Evolutionary conservation across 2,329 filamentous ascomycete species (phyloP).

Genomic region (Fusarium poae): DNA sequence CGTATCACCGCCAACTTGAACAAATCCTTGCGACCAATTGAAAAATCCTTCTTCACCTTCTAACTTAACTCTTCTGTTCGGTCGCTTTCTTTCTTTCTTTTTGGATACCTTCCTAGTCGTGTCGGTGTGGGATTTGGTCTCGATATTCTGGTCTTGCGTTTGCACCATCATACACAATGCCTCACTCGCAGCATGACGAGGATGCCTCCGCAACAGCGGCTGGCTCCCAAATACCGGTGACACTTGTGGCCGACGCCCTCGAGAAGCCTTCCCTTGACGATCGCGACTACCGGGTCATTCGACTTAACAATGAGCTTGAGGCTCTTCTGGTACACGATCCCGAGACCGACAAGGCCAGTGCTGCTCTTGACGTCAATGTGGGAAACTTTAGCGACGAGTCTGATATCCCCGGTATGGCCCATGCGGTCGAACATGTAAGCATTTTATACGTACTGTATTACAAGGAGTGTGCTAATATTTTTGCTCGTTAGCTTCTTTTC

Average conservation of each 20-base stretch:
- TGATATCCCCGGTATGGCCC: slow-evolving; percentile 94
- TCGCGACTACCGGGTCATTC: slow-evolving; percentile 87
- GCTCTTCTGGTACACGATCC: slow-evolving; percentile 92
- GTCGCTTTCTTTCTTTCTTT: slow-evolving; percentile 26
- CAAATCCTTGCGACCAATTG: slow-evolving; percentile 34
- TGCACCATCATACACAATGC: slow-evolving; percentile 48
- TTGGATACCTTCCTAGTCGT: slow-evolving; percentile 12
- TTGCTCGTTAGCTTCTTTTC: slow-evolving; percentile 75
- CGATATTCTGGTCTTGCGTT: slow-evolving; percentile 26
- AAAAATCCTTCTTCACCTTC: slow-evolving; percentile 24
- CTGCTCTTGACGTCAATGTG: slow-evolving; percentile 94
- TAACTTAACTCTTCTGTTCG: slow-evolving; percentile 8
- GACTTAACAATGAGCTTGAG: slow-evolving; percentile 87
- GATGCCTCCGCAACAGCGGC: slow-evolving; percentile 43
- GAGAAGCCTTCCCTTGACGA: slow-evolving; percentile 90
- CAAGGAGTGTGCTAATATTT: slow-evolving; percentile 30
- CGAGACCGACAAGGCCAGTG: slow-evolving; percentile 96
- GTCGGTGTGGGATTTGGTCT: slow-evolving; percentile 25
- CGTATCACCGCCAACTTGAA: slow-evolving; percentile 32
- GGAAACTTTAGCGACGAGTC: slow-evolving; percentile 94
- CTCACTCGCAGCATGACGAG: slow-evolving; percentile 48
- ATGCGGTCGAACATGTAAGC: slow-evolving; percentile 89
- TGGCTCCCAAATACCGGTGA: slow-evolving; percentile 50
- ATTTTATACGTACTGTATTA: slow-evolving; percentile 7
- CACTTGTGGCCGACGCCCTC: slow-evolving; percentile 73